Evolutionary conservation across 192 early-diverging fungal genomes (phyloP).

Genomic region (Backusella psychrophila): DNA sequence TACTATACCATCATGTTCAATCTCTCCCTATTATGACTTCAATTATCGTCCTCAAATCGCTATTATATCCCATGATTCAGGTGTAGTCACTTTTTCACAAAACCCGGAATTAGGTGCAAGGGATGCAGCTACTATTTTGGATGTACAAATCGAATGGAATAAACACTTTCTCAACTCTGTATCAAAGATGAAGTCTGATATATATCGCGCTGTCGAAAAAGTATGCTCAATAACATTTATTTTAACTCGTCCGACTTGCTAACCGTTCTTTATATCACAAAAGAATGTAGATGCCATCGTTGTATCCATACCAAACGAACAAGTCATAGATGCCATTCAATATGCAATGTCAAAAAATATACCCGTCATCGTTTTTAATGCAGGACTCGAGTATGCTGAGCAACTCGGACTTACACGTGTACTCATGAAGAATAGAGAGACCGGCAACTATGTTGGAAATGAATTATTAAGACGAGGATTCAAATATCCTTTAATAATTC

Average conservation of each 20-base stretch:
- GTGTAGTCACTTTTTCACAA: slow-evolving; percentile 8
- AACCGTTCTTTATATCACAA: not conserved
- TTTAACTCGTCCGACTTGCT: not conserved
- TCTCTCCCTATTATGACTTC: not conserved
- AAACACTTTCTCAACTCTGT: not conserved
- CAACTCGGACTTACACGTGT: slow-evolving; percentile 10
- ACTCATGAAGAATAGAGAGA: not conserved
- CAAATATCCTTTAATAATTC: slow-evolving; percentile 1
- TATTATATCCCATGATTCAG: slow-evolving; percentile 18
- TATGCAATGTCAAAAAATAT: slow-evolving; percentile 4
- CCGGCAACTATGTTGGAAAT: not conserved
- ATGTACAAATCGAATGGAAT: slow-evolving; percentile 18
- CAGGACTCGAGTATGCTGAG: not conserved
- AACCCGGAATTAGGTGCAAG: slow-evolving; percentile 21
- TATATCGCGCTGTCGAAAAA: slow-evolving; percentile 9
- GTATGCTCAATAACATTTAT: not conserved
- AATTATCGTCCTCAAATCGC: slow-evolving; percentile 16
- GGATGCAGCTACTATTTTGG: slow-evolving; percentile 19
- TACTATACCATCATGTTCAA: not conserved
- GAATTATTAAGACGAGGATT: not conserved
- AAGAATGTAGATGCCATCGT: slow-evolving; percentile 22
- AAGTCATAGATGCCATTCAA: slow-evolving; percentile 1
- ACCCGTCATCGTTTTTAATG: slow-evolving; percentile 18
- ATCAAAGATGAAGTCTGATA: slow-evolving; percentile 10
- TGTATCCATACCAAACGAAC: slow-evolving; percentile 13